phyloP scores from a whole-genome alignment of 345 rosid genomes.

The Eucalyptus erythrocorys region DNA sequence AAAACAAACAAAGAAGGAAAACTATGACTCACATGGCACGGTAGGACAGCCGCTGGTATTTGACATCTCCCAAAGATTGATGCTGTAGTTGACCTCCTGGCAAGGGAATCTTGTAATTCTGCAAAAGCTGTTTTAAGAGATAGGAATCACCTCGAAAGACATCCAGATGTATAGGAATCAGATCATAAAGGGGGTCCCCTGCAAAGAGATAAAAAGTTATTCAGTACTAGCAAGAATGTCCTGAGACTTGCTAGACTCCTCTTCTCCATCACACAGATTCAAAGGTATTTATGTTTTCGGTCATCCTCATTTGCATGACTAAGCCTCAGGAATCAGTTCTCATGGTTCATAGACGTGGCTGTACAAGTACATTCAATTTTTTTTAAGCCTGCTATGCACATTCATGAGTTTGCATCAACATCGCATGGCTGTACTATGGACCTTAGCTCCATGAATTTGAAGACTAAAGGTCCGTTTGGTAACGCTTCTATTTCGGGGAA shows the following conservation, averaged over 20 bases:
- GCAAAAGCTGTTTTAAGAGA: constrained; percentile 57
- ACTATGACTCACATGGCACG: constrained; percentile 65
- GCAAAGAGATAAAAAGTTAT: constrained; percentile 6
- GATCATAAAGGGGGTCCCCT: constrained; percentile 78
- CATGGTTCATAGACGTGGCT: background rate
- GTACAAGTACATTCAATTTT: background rate
- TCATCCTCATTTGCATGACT: background rate
- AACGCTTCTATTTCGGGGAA: no score
- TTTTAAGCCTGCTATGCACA: background rate
- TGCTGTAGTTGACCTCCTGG: constrained; percentile 15
- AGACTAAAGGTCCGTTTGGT: background rate
- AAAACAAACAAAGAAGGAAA: background rate
- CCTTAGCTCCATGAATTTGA: background rate
- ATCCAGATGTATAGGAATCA: constrained; percentile 77
- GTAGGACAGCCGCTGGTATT: constrained; percentile 53
- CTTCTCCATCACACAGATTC: background rate
- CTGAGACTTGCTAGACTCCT: background rate
- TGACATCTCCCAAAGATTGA: constrained; percentile 7
- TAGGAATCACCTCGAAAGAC: constrained; percentile 60
- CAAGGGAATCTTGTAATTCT: constrained; percentile 64
- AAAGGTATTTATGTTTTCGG: background rate
- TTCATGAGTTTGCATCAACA: background rate
- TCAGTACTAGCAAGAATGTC: background rate
- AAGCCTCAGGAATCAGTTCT: background rate
- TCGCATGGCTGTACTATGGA: background rate